Conservation (phyloP, 306 rosid genomes). For the Corylus avellana region DNA sequence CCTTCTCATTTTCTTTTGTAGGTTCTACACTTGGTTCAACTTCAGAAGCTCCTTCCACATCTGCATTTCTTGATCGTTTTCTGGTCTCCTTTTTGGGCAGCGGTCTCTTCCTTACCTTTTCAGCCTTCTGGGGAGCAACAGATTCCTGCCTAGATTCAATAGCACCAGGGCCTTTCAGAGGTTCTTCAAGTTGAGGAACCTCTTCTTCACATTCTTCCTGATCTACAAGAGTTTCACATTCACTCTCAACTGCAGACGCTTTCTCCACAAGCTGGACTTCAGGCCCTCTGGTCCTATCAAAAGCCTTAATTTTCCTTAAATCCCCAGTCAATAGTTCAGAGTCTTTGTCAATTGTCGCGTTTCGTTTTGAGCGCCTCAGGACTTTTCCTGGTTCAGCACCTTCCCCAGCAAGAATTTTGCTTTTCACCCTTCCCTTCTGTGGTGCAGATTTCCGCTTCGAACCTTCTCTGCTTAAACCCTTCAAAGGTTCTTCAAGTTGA, state of each 20-base stretch:
- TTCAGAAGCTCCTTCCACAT: background rate
- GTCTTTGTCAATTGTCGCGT: background rate
- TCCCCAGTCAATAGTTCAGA: background rate
- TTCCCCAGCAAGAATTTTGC: conserved; percentile 3
- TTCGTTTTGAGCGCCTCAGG: conserved; percentile 2
- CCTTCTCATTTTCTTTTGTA: conserved; percentile 1
- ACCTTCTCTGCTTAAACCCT: background rate
- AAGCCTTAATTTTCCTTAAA: background rate
- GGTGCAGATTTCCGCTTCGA: conserved; percentile 1
- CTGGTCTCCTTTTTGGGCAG: background rate
- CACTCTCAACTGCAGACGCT: background rate
- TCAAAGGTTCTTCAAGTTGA: conserved; percentile 21
- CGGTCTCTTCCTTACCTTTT: background rate
- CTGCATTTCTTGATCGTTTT: conserved; percentile 13
- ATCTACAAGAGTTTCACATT: background rate
- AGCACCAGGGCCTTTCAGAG: background rate
- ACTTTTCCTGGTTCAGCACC: background rate
- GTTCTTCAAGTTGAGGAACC: background rate
- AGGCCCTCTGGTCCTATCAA: background rate
- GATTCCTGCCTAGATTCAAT: background rate
- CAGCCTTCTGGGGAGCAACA: background rate
- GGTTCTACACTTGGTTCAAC: conserved; percentile 14
- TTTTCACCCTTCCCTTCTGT: conserved; percentile 1
- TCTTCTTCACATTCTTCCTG: background rate
- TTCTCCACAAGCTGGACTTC: background rate